A percentile compares a stretch with the other conserved stretches of the same genome.
Evolutionary conservation across 2,329 filamentous ascomycete species (phyloP).

Genomic region (Pestalotiopsis sp.): DNA sequence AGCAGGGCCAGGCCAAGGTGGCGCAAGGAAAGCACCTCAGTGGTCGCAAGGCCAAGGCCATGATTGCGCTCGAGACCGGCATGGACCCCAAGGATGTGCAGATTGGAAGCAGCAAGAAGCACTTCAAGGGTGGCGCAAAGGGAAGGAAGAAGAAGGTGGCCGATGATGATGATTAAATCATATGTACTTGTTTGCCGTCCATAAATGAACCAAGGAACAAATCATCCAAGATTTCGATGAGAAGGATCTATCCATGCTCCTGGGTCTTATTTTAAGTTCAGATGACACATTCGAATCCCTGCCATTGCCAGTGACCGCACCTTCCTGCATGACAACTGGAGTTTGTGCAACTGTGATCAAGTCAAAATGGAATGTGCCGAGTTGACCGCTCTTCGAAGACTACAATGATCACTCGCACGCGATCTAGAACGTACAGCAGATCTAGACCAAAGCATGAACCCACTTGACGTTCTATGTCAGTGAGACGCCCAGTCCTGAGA

Average conservation of each 20-base stretch:
- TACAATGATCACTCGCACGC: too few relatives aligned
- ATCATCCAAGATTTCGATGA: background rate
- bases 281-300: too few relatives aligned
- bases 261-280: too few relatives aligned
- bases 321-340: too few relatives aligned
- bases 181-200: background rate
- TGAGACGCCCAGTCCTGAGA: too few relatives aligned
- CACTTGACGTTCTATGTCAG: too few relatives aligned
- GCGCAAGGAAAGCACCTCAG: slow-evolving; percentile 68
- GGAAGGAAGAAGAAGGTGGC: slow-evolving; percentile 56
- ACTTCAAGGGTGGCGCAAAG: slow-evolving; percentile 80
- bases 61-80: slow-evolving; percentile 83
- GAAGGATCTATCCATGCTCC: background rate
- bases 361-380: too few relatives aligned
- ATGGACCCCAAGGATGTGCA: slow-evolving; percentile 79
- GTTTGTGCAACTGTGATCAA: too few relatives aligned
- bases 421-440: too few relatives aligned
- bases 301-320: too few relatives aligned
- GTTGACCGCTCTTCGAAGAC: too few relatives aligned
- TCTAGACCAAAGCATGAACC: too few relatives aligned
- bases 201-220: background rate
- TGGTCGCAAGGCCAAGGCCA: slow-evolving; percentile 78
- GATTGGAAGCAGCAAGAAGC: slow-evolving; percentile 77
- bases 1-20: slow-evolving; percentile 64
- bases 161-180: slow-evolving; percentile 19